Percentiles rank a stretch among this genome's conserved stretches.
Conservation (phyloP, 2,329 filamentous ascomycete genomes). For the Aureobasidium sp. region DNA sequence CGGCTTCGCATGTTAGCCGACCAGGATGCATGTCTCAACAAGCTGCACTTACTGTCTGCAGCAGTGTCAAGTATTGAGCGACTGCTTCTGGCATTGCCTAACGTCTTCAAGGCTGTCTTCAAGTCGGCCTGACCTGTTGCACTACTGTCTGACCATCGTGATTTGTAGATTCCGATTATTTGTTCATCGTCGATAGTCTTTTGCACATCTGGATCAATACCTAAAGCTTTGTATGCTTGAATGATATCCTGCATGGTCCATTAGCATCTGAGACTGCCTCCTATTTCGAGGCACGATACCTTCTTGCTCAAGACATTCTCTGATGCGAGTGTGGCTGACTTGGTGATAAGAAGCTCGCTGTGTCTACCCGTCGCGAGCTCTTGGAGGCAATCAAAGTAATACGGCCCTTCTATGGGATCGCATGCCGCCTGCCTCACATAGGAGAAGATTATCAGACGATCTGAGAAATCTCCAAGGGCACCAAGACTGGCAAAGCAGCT, state of each 20-base stretch:
- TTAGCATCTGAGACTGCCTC: neutral
- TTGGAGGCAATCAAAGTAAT: constrained; percentile 60
- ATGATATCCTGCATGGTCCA: constrained; percentile 36
- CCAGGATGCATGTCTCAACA: neutral
- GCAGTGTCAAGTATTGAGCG: constrained; percentile 50
- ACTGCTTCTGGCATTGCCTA: constrained; percentile 52
- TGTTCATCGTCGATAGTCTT: constrained; percentile 46
- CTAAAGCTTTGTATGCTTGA: constrained; percentile 52
- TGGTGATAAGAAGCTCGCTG: constrained; percentile 49
- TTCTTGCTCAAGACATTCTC: constrained; percentile 48
- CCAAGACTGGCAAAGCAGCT: constrained; percentile 56
- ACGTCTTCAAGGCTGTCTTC: constrained; percentile 49
- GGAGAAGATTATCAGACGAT: constrained; percentile 53
- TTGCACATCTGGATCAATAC: constrained; percentile 39
- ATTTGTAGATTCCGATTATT: constrained; percentile 54
- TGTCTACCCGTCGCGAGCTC: constrained; percentile 48
- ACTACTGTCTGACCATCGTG: constrained; percentile 29
- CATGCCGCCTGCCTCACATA: constrained; percentile 52
- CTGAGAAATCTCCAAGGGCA: constrained; percentile 53
- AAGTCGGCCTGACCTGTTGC: constrained; percentile 38
- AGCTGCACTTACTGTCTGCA: constrained; percentile 38
- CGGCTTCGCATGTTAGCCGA: constrained; percentile 27
- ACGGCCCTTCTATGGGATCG: constrained; percentile 47
- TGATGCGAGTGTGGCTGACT: constrained; percentile 51
- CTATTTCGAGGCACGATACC: neutral